Percentiles rank a stretch among this genome's conserved stretches.
Conservation (phyloP, 139 green algal species). For the Chlamydomonas eustigma region DNA sequence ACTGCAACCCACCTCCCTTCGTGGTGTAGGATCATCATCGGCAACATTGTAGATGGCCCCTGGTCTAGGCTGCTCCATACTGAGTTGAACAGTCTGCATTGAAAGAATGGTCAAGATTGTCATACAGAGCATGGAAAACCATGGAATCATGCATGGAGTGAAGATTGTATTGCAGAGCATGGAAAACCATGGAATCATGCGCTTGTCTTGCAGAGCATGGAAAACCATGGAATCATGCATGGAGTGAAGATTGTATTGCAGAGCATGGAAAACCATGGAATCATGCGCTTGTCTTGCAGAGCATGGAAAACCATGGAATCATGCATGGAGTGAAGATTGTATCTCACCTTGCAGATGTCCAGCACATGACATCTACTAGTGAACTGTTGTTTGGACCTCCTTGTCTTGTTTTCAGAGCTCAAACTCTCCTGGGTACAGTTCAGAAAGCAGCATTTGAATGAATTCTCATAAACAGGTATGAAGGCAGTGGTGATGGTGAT, state of each 20-base stretch:
- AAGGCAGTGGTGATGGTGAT: too few species aligned
- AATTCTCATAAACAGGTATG: too few species aligned
- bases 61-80: slow-evolving; percentile 36
- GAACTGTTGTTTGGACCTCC: slow-evolving; percentile 43
- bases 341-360: slow-evolving; percentile 70
- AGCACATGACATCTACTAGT: slow-evolving; percentile 65
- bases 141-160: not conserved
- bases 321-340: slow-evolving; percentile 2
- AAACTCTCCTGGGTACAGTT: too few species aligned
- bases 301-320: not conserved
- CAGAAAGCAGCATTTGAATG: too few species aligned
- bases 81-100: slow-evolving; percentile 34
- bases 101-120: not conserved
- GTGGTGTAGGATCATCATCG: slow-evolving; percentile 67
- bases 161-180: too few species aligned
- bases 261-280: too few species aligned
- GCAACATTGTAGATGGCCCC: slow-evolving; percentile 69
- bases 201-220: not conserved
- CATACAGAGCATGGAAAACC: not conserved
- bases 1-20: too few species aligned
- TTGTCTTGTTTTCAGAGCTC: slow-evolving; percentile 33
- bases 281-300: too few species aligned
- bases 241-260: slow-evolving; percentile 17
- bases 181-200: too few species aligned
- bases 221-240: not conserved